A percentile compares a stretch with the other conserved stretches of the same genome.
Conservation (phyloP, 2,329 filamentous ascomycete species). For the Colletotrichum acutatum region DNA sequence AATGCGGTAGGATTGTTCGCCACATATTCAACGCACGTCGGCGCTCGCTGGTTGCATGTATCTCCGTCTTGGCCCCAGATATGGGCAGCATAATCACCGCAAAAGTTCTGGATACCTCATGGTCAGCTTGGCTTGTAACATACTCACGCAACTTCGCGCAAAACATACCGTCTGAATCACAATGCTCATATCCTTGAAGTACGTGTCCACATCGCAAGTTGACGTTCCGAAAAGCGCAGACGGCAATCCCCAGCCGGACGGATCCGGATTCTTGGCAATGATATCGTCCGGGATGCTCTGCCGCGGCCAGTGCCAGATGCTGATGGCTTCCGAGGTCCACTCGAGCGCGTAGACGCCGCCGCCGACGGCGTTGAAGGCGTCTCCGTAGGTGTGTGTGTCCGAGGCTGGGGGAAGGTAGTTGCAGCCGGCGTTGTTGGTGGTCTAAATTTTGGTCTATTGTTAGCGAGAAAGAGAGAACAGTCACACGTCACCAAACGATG, state of each 20-base stretch:
- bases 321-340: slow-evolving; percentile 76
- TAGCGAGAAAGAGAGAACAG: background rate
- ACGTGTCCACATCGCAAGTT: slow-evolving; percentile 71
- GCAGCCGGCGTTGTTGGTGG: slow-evolving; percentile 55
- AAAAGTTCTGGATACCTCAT: slow-evolving; percentile 66
- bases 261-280: slow-evolving; percentile 66
- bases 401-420: slow-evolving; percentile 52
- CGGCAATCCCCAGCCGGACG: slow-evolving; percentile 75
- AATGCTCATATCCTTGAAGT: slow-evolving; percentile 77
- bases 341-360: slow-evolving; percentile 79
- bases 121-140: background rate
- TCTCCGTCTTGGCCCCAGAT: slow-evolving; percentile 52
- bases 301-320: slow-evolving; percentile 82
- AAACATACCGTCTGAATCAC: slow-evolving; percentile 72
- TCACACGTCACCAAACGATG: background rate
- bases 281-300: slow-evolving; percentile 74
- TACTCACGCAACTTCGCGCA: background rate
- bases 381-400: slow-evolving; percentile 65
- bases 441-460: background rate
- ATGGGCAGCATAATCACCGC: slow-evolving; percentile 76
- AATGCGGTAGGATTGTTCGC: slow-evolving; percentile 57
- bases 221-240: slow-evolving; percentile 74
- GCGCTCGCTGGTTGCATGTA: slow-evolving; percentile 51
- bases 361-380: slow-evolving; percentile 72
- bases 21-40: slow-evolving; percentile 59